Evolutionary conservation across 129 eudicot species (phyloP).

Genomic region (Lactuca saligna): DNA sequence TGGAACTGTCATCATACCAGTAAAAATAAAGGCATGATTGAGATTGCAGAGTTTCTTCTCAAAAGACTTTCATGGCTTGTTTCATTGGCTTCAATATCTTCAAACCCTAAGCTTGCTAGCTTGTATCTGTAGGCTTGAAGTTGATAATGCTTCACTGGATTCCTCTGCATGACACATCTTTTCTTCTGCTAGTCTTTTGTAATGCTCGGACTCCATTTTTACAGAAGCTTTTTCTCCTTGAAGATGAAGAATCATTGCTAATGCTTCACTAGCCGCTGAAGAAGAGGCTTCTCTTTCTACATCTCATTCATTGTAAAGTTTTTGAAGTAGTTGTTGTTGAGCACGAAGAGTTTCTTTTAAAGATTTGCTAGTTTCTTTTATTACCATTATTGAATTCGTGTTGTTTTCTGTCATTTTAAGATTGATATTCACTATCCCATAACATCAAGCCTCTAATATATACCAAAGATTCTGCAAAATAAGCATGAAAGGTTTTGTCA

Average conservation of each 20-base stretch:
- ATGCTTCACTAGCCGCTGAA: constrained; percentile 76
- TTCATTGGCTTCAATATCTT: constrained; percentile 47
- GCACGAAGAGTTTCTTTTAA: constrained; percentile 67
- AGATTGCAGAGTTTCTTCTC: constrained; percentile 59
- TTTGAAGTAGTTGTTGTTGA: constrained; percentile 81
- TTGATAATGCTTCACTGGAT: constrained; percentile 64
- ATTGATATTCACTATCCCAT: not conserved
- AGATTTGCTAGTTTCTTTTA: constrained; percentile 27
- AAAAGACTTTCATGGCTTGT: constrained; percentile 29
- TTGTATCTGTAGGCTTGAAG: constrained; percentile 78
- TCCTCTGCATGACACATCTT: constrained; percentile 81
- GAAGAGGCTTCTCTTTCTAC: constrained; percentile 89
- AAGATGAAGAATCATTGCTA: constrained; percentile 88
- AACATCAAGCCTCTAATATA: not conserved
- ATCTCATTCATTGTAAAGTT: constrained; percentile 82
- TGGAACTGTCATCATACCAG: too few species aligned
- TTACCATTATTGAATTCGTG: constrained; percentile 23
- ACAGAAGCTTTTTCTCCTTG: constrained; percentile 90
- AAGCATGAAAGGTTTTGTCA: constrained; percentile 6
- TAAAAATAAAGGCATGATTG: too few species aligned
- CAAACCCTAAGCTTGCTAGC: constrained; percentile 57
- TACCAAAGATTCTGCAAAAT: not conserved
- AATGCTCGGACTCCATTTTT: constrained; percentile 89
- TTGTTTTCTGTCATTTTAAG: constrained; percentile 37
- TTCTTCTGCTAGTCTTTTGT: constrained; percentile 83